phyloP scores from a whole-genome alignment of 164 flowering plant species.

The Vitis labrusca region DNA sequence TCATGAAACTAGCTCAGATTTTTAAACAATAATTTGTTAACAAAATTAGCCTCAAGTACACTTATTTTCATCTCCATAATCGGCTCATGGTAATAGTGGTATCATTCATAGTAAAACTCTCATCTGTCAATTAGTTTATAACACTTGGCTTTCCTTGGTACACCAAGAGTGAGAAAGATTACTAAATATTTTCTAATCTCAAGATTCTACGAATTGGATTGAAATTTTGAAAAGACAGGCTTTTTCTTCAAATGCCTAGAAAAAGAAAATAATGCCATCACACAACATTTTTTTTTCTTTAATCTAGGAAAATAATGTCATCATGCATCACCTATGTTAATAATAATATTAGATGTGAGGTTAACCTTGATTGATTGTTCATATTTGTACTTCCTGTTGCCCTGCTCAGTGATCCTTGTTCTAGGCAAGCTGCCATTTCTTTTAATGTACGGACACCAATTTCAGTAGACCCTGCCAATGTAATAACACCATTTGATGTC shows the following conservation, averaged over 20 bases:
- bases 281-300: too few species aligned
- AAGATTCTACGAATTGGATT: not conserved
- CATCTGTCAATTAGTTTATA: not conserved
- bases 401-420: slow-evolving; percentile 91
- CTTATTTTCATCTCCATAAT: not conserved
- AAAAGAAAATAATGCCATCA: not conserved
- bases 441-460: slow-evolving; percentile 70
- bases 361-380: slow-evolving; percentile 97
- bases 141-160: not conserved
- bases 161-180: not conserved
- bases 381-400: slow-evolving; percentile 99
- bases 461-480: slow-evolving; percentile 95
- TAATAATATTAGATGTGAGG: not conserved
- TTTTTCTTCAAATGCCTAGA: not conserved
- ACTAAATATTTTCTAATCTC: not conserved
- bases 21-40: not conserved
- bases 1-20: not conserved
- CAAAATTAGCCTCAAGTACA: too few species aligned
- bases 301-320: too few species aligned
- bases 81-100: not conserved
- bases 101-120: not conserved
- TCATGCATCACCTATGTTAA: too few species aligned
- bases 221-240: not conserved
- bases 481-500: slow-evolving; percentile 91
- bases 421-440: slow-evolving; percentile 95